A percentile compares a stretch with the other conserved stretches of the same genome.
Conservation (phyloP, 768 basidiomycete species). For the Suillus hirtellus region DNA sequence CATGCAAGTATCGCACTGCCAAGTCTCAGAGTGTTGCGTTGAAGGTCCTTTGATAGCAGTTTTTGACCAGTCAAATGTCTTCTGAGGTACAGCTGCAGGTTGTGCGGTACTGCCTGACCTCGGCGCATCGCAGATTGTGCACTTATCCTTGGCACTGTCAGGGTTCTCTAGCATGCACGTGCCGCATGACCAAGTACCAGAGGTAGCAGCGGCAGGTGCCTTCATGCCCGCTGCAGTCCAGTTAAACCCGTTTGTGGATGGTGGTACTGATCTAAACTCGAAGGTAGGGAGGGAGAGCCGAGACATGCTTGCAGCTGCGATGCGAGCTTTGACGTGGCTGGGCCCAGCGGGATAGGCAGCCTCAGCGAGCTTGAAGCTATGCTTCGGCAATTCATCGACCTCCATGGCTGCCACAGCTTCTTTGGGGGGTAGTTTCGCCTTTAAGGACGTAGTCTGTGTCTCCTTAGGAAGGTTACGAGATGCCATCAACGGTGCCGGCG, state of each 20-base stretch:
- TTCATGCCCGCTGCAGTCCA: constrained; percentile 65
- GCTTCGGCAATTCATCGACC: constrained; percentile 37
- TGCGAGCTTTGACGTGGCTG: constrained; percentile 26
- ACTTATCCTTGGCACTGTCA: constrained; percentile 41
- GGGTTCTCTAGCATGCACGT: constrained; percentile 48
- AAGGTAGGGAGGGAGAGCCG: constrained; percentile 47
- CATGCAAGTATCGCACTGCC: constrained; percentile 43
- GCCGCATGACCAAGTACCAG: constrained; percentile 55
- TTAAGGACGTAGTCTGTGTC: constrained; percentile 10
- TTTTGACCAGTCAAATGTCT: constrained; percentile 38
- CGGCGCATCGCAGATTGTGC: constrained; percentile 44
- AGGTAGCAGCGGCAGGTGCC: constrained; percentile 33
- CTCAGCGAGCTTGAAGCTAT: constrained; percentile 26
- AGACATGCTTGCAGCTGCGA: constrained; percentile 42
- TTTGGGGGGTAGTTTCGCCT: constrained; percentile 28
- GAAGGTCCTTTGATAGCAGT: constrained; percentile 37
- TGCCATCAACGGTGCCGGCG: constrained; percentile 15
- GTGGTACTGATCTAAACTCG: constrained; percentile 30
- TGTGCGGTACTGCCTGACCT: constrained; percentile 27
- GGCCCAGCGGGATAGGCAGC: constrained; percentile 21
- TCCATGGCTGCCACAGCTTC: constrained; percentile 30
- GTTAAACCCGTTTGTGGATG: constrained; percentile 47
- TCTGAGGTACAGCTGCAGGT: constrained; percentile 12
- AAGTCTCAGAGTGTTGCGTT: constrained; percentile 28
- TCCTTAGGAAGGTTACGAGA: constrained; percentile 33